Conservation (phyloP, 768 basidiomycete genomes). For the Mycena galopus region DNA sequence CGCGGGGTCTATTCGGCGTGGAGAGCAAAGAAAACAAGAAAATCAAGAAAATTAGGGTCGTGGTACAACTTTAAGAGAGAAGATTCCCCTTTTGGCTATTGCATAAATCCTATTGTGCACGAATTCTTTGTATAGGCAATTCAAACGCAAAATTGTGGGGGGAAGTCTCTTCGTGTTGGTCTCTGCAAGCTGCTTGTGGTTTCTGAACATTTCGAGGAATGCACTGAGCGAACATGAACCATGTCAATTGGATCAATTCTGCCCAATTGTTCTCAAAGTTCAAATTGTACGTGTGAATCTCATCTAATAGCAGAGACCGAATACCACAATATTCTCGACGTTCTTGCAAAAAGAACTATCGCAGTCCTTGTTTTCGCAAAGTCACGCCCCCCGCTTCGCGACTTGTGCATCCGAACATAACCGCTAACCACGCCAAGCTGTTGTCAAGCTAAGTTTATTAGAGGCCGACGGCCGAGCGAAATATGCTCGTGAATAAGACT, state of each 20-base stretch:
- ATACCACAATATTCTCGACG: too few species aligned
- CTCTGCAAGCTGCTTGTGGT: neutral
- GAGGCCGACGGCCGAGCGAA: too few species aligned
- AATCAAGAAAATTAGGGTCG: constrained; percentile 32
- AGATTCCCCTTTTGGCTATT: neutral
- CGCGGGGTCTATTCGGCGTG: constrained; percentile 22
- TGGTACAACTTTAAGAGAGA: constrained; percentile 22
- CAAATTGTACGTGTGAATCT: too few species aligned
- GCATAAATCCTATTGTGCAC: neutral
- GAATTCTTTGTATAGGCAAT: neutral
- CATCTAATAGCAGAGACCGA: too few species aligned
- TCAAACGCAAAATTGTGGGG: neutral
- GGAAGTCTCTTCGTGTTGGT: neutral
- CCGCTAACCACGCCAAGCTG: neutral
- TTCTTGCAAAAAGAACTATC: too few species aligned
- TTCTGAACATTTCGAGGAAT: too few species aligned
- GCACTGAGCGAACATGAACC: too few species aligned
- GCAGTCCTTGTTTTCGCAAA: neutral
- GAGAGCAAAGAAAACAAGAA: constrained; percentile 17
- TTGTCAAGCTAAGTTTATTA: neutral
- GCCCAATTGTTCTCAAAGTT: too few species aligned
- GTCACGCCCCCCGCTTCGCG: neutral
- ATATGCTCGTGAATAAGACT: too few species aligned
- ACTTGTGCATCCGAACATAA: neutral
- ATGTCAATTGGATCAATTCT: too few species aligned